These are phyloP conservation scores for Nitzschia palea DNA, from an alignment of 108 stramenopile genomes.

Conservation along the genomic window DNA sequence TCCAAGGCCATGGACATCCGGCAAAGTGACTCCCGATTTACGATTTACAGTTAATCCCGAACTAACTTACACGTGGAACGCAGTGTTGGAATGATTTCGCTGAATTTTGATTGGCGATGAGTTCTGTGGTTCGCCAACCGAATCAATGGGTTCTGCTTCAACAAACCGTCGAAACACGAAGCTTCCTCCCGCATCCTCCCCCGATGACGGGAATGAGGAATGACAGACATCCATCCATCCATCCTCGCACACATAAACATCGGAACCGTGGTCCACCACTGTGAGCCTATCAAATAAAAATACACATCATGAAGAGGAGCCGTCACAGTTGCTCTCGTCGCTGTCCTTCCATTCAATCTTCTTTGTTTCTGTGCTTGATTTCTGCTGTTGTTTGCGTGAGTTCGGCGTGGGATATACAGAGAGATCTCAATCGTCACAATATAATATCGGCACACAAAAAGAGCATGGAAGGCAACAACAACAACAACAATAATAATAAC, in stretches of 20 bases:
- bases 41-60: no score
- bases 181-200: no score
- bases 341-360: background rate
- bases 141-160: background rate
- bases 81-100: background rate
- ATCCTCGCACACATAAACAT: background rate
- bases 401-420: constrained; percentile 18
- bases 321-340: background rate
- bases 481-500: no score
- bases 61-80: background rate
- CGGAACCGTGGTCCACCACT: no score
- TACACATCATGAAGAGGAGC: background rate
- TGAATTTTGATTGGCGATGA: background rate
- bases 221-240: background rate
- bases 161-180: background rate
- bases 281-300: no score
- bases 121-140: no score
- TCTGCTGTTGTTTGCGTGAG: no score
- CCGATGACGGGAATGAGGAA: background rate
- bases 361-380: background rate
- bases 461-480: constrained; percentile 1
- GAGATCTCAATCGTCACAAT: constrained; percentile 6
- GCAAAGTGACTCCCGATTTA: no score
- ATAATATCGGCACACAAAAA: constrained; percentile 3
- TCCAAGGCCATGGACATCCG: no score